Base-by-base conservation (phyloP, 73 alveolate species). In the Paraurostyla sp. region DNA sequence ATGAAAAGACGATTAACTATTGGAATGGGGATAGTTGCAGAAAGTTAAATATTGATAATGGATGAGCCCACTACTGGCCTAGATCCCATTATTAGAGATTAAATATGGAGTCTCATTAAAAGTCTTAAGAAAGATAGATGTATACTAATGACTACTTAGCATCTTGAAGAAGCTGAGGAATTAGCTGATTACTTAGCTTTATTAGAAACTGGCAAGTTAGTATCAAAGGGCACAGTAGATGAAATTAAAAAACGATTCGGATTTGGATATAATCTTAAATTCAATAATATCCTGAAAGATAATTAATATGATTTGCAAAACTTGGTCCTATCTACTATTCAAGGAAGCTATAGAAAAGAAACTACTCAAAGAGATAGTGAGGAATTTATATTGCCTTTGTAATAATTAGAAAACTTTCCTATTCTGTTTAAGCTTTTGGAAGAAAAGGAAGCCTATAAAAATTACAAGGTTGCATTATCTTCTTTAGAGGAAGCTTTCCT, bases 41-140 rank as follows among this genome's bases (percentile, higher is more conserved):
- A 38, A 84, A 89, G 80, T 95, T 94, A 38, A 85, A 81, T 35
- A 33, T 84, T 87, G 87, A 88, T 86, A 33, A 52, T 94, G 88
- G 98, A 94, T 71, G 98, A 94, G 57, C 98, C 98, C 32, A 94
- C 98, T 27, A 92, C 96, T 25, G 98, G 98, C 0, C 52, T 94
- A 71, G 98, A 94, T 54, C 97, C 98, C 13, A 87, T 89, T 52
- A 78, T 90, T 60, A 89, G 98, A 75, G 91, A 88, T 42, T 54
- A 92, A 40, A 91, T 93, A 4, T 94, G 98, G 98, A 83, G 89
- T 50, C 90, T 94, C 57, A 80, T 94, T 49, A 92, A 93, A 49
- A 62, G 60, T 9, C 71, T 92, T 3, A 92, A 91, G 85, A 90
- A 94, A 62, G 95, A 92, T 49, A 85, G 96, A 20, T 94, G 87